phyloP scores from a whole-genome alignment of 129 eudicot genomes.

The Logfia minima region DNA sequence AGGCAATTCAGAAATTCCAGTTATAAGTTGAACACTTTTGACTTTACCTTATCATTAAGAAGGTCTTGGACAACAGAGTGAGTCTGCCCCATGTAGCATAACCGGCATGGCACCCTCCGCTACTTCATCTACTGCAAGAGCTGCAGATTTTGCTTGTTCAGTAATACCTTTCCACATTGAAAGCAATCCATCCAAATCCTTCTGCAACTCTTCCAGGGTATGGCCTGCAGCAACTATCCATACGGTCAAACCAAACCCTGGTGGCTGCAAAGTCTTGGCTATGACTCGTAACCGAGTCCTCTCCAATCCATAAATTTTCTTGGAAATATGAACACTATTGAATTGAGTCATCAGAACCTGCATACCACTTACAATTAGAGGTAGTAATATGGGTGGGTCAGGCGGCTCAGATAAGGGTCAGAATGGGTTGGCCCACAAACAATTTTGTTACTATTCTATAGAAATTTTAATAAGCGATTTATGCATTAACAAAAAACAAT shows the following conservation, averaged over 20 bases:
- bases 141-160: slow-evolving; percentile 74
- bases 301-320: slow-evolving; percentile 61
- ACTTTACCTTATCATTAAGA: slow-evolving; percentile 57
- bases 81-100: slow-evolving; percentile 68
- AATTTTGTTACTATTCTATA: background rate
- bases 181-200: slow-evolving; percentile 76
- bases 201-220: slow-evolving; percentile 67
- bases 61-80: slow-evolving; percentile 72
- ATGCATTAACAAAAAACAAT: too few relatives aligned
- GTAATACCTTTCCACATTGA: slow-evolving; percentile 68
- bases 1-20: background rate
- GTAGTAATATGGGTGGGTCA: background rate
- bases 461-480: background rate
- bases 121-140: slow-evolving; percentile 84
- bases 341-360: slow-evolving; percentile 37
- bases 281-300: slow-evolving; percentile 72
- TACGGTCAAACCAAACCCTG: slow-evolving; percentile 66
- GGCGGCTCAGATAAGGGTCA: background rate
- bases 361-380: background rate
- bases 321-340: slow-evolving; percentile 20
- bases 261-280: slow-evolving; percentile 72
- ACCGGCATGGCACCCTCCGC: slow-evolving; percentile 69
- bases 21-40: background rate
- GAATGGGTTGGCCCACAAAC: slow-evolving; percentile 7
- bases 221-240: slow-evolving; percentile 86